Evolutionary conservation across 2,329 filamentous ascomycete species (phyloP).

Genomic region (Pyrenophora teres): DNA sequence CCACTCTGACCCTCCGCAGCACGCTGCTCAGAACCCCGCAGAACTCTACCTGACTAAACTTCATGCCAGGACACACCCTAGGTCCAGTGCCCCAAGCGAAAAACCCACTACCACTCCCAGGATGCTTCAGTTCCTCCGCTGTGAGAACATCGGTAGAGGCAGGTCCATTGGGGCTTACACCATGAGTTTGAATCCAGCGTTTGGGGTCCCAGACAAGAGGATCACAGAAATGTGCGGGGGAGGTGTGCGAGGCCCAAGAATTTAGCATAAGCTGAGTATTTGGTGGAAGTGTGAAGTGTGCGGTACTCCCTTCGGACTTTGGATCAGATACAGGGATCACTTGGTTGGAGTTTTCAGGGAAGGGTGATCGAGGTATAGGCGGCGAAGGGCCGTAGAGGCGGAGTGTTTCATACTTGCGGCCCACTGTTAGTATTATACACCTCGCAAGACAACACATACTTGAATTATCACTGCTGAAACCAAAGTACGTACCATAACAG

Average conservation of each 20-base stretch:
- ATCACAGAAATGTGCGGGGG: conserved; percentile 31
- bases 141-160: background rate
- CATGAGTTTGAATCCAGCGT: conserved; percentile 37
- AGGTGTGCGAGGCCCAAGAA: conserved; percentile 34
- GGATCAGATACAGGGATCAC: conserved; percentile 4
- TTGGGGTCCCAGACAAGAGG: conserved; percentile 37
- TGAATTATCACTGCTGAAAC: background rate
- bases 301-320: background rate
- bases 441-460: background rate
- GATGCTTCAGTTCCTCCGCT: conserved; percentile 11
- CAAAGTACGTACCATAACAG: conserved; percentile 52
- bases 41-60: conserved; percentile 63
- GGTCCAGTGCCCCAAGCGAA: conserved; percentile 57
- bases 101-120: conserved; percentile 33
- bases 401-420: conserved; percentile 33
- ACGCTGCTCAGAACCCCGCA: conserved; percentile 50
- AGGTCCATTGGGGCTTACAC: background rate
- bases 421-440: background rate
- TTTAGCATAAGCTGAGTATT: conserved; percentile 23
- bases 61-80: conserved; percentile 58
- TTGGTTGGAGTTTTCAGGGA: conserved; percentile 1
- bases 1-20: conserved; percentile 14
- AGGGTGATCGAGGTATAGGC: conserved; percentile 18
- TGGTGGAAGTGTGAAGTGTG: conserved; percentile 14
- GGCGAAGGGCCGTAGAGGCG: conserved; percentile 31